Evolutionary conservation across 2,329 filamentous ascomycete genomes (phyloP), one percentile per base, ranked within the genome.

Genomic region (Chalara sp.): DNA sequence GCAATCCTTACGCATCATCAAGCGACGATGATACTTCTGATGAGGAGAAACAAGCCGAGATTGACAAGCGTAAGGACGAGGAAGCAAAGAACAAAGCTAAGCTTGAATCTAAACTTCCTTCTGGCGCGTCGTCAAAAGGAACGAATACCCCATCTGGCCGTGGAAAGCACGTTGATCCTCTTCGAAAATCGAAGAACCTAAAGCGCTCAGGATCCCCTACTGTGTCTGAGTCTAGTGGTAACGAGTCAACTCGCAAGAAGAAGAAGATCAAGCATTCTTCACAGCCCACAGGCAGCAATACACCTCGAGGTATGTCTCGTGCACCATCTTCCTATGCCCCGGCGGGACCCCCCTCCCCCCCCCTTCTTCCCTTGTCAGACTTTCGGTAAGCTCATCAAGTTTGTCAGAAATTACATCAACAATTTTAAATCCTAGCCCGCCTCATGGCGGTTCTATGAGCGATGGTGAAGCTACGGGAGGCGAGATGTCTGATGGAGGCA

Each of bases 121-220:
- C 62, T 12, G 81, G 80, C 21, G 68, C 79, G 4, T 83, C 81
- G 1, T 78, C 82, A 1, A 91, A 89, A 66, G 88, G 87, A 31
- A 81, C 79, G 37, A 87, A 76, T 59, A 86, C 83, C 2, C 83
- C 83, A 1, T 82, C 76, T 32, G 79, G 79, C 37, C 75, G 76
- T 32, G 69, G 71, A 40, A 80, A 80, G 57, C 71, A 75, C 56
- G 66, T 63, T 5, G 76, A 81, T 59, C 62, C 74, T 12, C 60
- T 73, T 49, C 79, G 78, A 61, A 77, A 76, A 56, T 63, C 65
- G 4, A 63, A 78, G 32, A 68, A 69, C 32, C 78, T 92, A 48
- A 96, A 96, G 72, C 84, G 92, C 32, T 79, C 88, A 32, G 89
- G 90, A 13, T 96, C 90, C 12, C 89, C 91, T 3, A 86, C 91